Evolutionary conservation across 148 eudicot genomes (phyloP).

Genomic region (Spergularia bocconei): DNA sequence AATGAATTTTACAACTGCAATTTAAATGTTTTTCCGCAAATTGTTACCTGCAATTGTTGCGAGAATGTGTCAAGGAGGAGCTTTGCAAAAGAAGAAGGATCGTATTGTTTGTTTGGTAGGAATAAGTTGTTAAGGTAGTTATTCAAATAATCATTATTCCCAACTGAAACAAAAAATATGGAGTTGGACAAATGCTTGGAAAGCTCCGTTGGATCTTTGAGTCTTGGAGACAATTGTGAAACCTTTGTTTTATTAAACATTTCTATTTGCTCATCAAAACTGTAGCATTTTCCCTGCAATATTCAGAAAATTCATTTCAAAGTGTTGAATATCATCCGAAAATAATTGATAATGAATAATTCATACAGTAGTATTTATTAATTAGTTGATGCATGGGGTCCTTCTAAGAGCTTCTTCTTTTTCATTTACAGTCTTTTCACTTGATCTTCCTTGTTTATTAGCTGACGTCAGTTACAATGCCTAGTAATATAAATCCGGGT

Average conservation of each 20-base stretch:
- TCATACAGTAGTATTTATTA: no score
- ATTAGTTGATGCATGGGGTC: no score
- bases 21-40: neutral
- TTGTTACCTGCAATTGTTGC: conserved; percentile 34
- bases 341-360: no score
- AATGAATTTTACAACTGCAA: neutral
- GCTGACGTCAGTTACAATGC: no score
- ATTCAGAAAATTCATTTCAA: no score
- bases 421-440: no score
- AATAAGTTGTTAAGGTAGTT: conserved; percentile 28
- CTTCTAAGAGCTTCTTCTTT: no score
- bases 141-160: conserved; percentile 47
- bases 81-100: conserved; percentile 33
- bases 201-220: conserved; percentile 2
- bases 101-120: conserved; percentile 16
- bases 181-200: conserved; percentile 41
- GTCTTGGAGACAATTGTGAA: conserved; percentile 12
- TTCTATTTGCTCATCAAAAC: conserved; percentile 43
- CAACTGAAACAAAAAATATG: conserved; percentile 35
- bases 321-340: no score
- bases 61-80: conserved; percentile 39
- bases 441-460: no score
- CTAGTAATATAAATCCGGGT: no score
- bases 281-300: conserved; percentile 54
- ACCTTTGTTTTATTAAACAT: conserved; percentile 37